Evolutionary conservation across 257 asterid genomes (phyloP).

Genomic region (Solanum clarkiae): DNA sequence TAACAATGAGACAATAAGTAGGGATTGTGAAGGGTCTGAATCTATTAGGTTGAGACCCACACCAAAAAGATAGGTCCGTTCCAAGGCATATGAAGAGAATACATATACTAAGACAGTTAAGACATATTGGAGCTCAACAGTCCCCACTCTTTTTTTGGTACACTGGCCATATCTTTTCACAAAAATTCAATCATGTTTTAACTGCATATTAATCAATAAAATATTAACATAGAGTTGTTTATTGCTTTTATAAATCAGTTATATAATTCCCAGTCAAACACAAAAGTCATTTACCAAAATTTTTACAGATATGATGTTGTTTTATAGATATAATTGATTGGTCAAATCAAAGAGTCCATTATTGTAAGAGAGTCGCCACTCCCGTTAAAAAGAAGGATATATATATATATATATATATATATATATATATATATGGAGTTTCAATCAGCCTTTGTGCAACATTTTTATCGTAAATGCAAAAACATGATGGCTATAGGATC

Average conservation of each 20-base stretch:
- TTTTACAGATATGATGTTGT: neutral
- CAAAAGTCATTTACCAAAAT: too few species aligned
- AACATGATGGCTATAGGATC: neutral
- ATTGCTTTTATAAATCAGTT: neutral
- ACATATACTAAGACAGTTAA: neutral
- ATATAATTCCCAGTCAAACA: neutral
- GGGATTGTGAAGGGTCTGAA: constrained; percentile 1
- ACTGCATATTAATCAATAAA: neutral
- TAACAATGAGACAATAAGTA: constrained; percentile 10
- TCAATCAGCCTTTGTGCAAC: constrained; percentile 15
- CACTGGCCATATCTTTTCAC: neutral
- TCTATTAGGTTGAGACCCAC: constrained; percentile 17
- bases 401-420: neutral
- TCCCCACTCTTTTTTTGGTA: constrained; percentile 4
- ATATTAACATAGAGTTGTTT: neutral
- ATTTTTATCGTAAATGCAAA: neutral
- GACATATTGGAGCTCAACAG: neutral
- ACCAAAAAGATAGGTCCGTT: constrained; percentile 10
- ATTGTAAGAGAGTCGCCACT: constrained; percentile 7
- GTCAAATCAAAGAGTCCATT: constrained; percentile 31
- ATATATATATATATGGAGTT: constrained; percentile 1
- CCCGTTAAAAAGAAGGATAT: neutral
- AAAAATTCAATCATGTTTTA: neutral
- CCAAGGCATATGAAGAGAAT: constrained; percentile 6
- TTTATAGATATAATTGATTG: constrained; percentile 5